Percentiles rank a stretch among this genome's conserved stretches.
phyloP scores from a whole-genome alignment of 148 eudicot genomes.

The Arbutus unedo region DNA sequence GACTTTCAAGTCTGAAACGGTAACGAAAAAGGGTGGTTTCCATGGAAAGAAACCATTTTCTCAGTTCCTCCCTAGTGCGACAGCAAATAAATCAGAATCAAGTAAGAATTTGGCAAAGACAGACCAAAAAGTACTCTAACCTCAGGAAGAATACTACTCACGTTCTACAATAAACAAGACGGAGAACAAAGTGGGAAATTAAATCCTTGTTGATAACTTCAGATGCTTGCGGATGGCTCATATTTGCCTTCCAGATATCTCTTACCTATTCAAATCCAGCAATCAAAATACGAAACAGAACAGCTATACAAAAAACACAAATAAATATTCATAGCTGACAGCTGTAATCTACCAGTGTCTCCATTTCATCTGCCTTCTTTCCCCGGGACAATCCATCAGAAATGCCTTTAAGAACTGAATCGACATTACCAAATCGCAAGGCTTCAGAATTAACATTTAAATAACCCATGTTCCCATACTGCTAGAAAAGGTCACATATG shows the following conservation, averaged over 20 bases:
- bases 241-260: conserved; percentile 61
- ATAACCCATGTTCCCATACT: neutral
- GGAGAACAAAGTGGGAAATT: conserved; percentile 88
- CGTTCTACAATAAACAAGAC: conserved; percentile 92
- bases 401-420: conserved; percentile 72
- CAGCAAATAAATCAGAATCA: neutral
- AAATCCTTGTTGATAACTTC: conserved; percentile 69
- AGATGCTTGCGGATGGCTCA: conserved; percentile 69
- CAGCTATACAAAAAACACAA: neutral
- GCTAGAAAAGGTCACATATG: neutral
- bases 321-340: neutral
- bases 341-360: conserved; percentile 44
- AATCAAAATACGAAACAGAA: conserved; percentile 5
- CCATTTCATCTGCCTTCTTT: conserved; percentile 70
- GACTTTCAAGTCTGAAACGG: conserved; percentile 51
- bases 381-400: conserved; percentile 93
- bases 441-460: neutral
- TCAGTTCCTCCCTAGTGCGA: conserved; percentile 65
- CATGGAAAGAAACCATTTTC: conserved; percentile 91
- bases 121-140: neutral
- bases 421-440: conserved; percentile 11
- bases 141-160: conserved; percentile 20
- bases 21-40: conserved; percentile 78
- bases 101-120: conserved; percentile 4
- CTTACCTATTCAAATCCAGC: conserved; percentile 34